Percentiles rank a stretch among this genome's conserved stretches.
Evolutionary conservation across 768 basidiomycete species (phyloP).

Genomic region (Mycena amicta): DNA sequence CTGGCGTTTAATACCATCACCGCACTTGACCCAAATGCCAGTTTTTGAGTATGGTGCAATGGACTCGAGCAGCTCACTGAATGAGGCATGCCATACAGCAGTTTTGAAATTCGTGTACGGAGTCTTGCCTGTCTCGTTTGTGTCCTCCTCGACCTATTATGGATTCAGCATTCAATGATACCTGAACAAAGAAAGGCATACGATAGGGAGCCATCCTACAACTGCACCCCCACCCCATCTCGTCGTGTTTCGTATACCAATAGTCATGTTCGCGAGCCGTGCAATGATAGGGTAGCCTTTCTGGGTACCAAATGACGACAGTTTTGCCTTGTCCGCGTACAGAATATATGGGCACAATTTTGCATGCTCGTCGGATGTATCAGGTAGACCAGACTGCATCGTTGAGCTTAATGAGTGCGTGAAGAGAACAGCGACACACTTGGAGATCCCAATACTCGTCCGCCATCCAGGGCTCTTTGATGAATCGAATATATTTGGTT

Average conservation of each 20-base stretch:
- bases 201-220: slow-evolving; percentile 43
- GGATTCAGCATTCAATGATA: background rate
- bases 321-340: slow-evolving; percentile 43
- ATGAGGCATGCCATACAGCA: slow-evolving; percentile 34
- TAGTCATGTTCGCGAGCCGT: slow-evolving; percentile 34
- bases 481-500: slow-evolving; percentile 30
- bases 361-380: slow-evolving; percentile 18
- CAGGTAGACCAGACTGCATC: slow-evolving; percentile 25
- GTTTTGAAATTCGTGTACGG: slow-evolving; percentile 27
- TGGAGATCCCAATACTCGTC: slow-evolving; percentile 40
- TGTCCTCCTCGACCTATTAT: slow-evolving; percentile 26
- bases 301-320: slow-evolving; percentile 40
- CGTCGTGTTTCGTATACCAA: slow-evolving; percentile 34
- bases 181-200: slow-evolving; percentile 8
- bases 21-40: slow-evolving; percentile 24
- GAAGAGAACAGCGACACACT: slow-evolving; percentile 25
- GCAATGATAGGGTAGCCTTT: slow-evolving; percentile 43
- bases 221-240: slow-evolving; percentile 36
- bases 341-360: slow-evolving; percentile 36
- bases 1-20: slow-evolving; percentile 27
- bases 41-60: slow-evolving; percentile 13
- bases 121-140: slow-evolving; percentile 23
- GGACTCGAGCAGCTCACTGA: slow-evolving; percentile 23
- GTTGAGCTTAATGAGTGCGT: background rate
- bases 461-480: slow-evolving; percentile 28